phyloP scores from a whole-genome alignment of 495 filamentous ascomycete species.

The Trichoderma asperelloides region DNA sequence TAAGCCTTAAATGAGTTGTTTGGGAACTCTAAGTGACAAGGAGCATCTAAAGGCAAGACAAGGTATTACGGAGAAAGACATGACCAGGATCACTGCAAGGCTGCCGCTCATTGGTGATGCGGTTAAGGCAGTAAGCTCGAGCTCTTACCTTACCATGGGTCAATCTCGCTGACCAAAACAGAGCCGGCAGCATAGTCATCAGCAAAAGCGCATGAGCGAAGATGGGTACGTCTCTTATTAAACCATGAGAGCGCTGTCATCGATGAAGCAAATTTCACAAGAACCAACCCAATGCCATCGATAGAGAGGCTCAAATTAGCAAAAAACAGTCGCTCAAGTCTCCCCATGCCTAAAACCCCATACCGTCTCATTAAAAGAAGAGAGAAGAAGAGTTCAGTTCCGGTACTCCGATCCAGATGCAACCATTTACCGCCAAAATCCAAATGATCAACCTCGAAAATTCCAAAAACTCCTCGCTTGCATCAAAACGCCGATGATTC shows the following conservation, averaged over 20 bases:
- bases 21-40: neutral
- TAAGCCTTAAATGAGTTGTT: conserved; percentile 43
- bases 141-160: neutral
- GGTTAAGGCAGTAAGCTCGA: neutral
- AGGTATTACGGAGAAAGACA: neutral
- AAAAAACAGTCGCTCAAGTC: neutral
- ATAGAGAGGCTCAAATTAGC: neutral
- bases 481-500: neutral
- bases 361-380: neutral
- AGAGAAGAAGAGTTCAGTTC: neutral
- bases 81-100: neutral
- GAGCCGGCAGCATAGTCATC: neutral
- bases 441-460: neutral
- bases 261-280: neutral
- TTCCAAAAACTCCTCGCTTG: neutral
- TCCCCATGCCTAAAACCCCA: neutral
- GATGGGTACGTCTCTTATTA: neutral
- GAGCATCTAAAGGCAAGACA: neutral
- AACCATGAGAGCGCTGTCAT: neutral
- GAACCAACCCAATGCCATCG: neutral
- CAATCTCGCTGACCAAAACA: neutral
- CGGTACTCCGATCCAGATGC: neutral
- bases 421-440: neutral
- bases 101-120: neutral
- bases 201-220: neutral